Percentiles rank a stretch among this genome's conserved stretches.
Conservation (phyloP, 371 early-diverging fungal genomes). For the Batkoa obscura region DNA sequence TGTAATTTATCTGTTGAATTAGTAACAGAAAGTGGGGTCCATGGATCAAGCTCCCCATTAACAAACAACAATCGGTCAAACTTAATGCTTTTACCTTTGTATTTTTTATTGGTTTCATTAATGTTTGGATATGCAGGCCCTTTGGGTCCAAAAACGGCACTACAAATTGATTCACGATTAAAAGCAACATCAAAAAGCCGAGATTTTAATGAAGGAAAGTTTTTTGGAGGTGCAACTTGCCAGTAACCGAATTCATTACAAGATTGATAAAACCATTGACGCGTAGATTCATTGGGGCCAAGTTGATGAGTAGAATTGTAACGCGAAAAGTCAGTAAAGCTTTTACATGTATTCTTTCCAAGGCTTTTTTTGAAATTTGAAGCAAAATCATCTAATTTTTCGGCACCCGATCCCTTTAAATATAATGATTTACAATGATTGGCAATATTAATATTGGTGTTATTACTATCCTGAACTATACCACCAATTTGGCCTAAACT, state of each 20-base stretch:
- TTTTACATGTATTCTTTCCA: background rate
- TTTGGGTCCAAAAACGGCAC: background rate
- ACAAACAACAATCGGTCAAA: background rate
- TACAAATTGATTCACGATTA: background rate
- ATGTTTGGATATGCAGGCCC: background rate
- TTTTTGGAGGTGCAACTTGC: background rate
- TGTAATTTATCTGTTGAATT: background rate
- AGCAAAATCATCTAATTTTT: background rate
- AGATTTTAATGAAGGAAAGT: background rate
- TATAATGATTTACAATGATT: background rate
- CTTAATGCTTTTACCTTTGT: background rate
- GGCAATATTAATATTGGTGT: background rate
- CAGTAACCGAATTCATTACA: slow-evolving; percentile 5
- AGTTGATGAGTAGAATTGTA: background rate
- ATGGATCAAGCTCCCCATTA: background rate
- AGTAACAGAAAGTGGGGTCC: background rate
- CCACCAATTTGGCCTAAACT: background rate
- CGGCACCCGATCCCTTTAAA: background rate
- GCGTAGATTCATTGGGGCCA: background rate
- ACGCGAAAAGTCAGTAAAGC: background rate
- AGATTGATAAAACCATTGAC: background rate
- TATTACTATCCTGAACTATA: slow-evolving; percentile 1
- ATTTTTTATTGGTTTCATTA: background rate
- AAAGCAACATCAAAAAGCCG: background rate
- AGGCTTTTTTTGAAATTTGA: background rate